phyloP scores from a whole-genome alignment of 768 basidiomycete genomes.

The Lyophyllum shimeji region DNA sequence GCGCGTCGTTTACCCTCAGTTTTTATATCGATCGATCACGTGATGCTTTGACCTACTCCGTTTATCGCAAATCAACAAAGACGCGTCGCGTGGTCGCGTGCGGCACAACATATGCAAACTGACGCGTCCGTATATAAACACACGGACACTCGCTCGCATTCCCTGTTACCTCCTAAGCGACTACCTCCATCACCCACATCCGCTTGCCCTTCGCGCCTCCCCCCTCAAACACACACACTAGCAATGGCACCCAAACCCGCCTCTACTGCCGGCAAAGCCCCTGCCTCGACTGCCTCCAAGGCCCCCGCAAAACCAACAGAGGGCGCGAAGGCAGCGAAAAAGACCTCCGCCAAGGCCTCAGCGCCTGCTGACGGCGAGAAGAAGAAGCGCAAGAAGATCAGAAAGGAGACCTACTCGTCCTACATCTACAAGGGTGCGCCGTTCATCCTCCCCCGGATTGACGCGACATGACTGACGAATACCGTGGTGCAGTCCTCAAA shows the following conservation, averaged over 20 bases:
- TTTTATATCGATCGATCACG: constrained; percentile 35
- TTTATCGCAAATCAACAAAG: constrained; percentile 32
- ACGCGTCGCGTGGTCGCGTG: constrained; percentile 36
- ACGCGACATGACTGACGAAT: neutral
- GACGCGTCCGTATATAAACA: constrained; percentile 45
- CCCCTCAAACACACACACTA: constrained; percentile 2
- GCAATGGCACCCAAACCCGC: constrained; percentile 81
- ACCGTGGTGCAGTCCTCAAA: constrained; percentile 88
- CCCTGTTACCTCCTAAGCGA: constrained; percentile 24
- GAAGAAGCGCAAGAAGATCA: constrained; percentile 85
- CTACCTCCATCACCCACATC: constrained; percentile 32
- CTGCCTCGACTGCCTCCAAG: constrained; percentile 68
- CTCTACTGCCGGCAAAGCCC: constrained; percentile 79
- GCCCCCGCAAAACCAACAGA: constrained; percentile 69
- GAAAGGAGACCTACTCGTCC: constrained; percentile 92
- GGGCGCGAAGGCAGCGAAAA: constrained; percentile 75
- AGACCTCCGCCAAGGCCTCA: constrained; percentile 54
- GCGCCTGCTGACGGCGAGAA: constrained; percentile 70
- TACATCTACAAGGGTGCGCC: constrained; percentile 88
- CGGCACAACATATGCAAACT: constrained; percentile 44
- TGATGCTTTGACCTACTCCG: constrained; percentile 5
- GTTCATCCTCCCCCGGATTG: neutral
- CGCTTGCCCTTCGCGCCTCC: constrained; percentile 6
- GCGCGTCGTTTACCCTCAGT: constrained; percentile 12
- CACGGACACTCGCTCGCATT: constrained; percentile 8